Base-by-base conservation (phyloP, 2,329 filamentous ascomycete genomes). In the Alternaria sp. region DNA sequence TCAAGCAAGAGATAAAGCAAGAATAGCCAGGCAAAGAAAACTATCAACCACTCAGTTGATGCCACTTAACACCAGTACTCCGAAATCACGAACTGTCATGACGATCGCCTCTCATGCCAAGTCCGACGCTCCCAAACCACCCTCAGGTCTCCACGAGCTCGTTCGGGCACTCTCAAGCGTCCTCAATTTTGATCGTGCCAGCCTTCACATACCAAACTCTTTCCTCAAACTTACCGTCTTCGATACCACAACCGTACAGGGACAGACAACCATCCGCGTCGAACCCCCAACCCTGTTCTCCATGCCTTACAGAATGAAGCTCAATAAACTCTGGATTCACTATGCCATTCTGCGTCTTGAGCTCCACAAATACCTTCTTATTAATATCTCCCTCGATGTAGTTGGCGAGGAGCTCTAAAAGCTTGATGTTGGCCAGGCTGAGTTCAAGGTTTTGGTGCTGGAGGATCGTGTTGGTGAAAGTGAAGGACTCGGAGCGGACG, bases 211-310 rank as follows among this genome's bases (percentile, higher is more conserved):
- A 56, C 23, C 31, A 50, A 2, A 56, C 53, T 5, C 5, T 4
- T 24, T 51, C 39, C 11, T 9, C 17, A 0, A 39, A 3, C 13
- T 41, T 42, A 1, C 33, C 44, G 6, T 21, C 31, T 5, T 5
- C 3, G 6, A 39, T n/a, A n/a, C 1, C 2, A 3, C 39, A 14
- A 4, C 3, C 13, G n/a, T 51, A 56, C 11, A 56, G 5, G 2
- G 53, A 56, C 2, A 56, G 14, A 5, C 45, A 44, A 4, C 45
- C 45, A 10, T 37, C 53, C 4, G 21, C 23, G 29, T 56, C 53
- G 1, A 54, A 5, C 2, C 51, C 51, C 42, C 42, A 48, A 11
- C 23, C 42, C 6, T 48, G 1, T 3, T 45, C 42, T 1, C 45
- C 26, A n/a, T 11, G 4, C n/a, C 45, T 44, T 2, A 44, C 45